These are phyloP conservation scores for Hypoxylon sp. DNA, from an alignment of 2,329 filamentous ascomycete species.

Conservation along the genomic window DNA sequence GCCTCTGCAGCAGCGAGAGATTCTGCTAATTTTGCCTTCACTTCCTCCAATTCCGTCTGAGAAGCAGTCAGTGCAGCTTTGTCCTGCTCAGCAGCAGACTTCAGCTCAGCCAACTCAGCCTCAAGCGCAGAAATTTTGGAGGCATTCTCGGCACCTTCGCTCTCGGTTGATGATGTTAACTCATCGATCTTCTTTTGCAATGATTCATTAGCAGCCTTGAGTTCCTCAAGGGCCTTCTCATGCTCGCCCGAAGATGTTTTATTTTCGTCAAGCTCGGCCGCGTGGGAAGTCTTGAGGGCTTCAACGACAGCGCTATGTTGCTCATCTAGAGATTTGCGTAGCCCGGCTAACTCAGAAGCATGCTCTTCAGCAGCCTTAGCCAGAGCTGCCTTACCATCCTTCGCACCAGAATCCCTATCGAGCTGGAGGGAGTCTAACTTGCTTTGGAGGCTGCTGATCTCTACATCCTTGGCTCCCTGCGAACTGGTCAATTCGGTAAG, in stretches of 20 bases:
- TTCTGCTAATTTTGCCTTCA: conserved; percentile 49
- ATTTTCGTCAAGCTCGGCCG: conserved; percentile 58
- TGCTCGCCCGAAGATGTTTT: conserved; percentile 56
- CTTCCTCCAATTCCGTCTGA: conserved; percentile 51
- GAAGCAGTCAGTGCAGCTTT: conserved; percentile 58
- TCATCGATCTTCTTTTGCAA: conserved; percentile 66
- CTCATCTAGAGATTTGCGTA: conserved; percentile 59
- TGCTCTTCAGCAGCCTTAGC: conserved; percentile 57
- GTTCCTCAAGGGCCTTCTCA: conserved; percentile 58
- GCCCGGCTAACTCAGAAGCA: conserved; percentile 56
- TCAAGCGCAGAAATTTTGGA: conserved; percentile 61
- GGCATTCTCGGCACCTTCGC: conserved; percentile 55
- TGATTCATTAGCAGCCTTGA: conserved; percentile 60
- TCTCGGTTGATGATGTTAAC: conserved; percentile 57
- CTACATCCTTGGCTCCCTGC: conserved; percentile 58
- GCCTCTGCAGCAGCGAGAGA: conserved; percentile 41
- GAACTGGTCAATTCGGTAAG: conserved; percentile 57
- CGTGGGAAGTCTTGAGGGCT: conserved; percentile 62
- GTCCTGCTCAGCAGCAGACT: conserved; percentile 57
- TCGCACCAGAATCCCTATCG: conserved; percentile 51
- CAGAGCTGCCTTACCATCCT: conserved; percentile 50
- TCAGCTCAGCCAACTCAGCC: conserved; percentile 60
- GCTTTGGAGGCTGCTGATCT: conserved; percentile 59
- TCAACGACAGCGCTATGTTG: conserved; percentile 61
- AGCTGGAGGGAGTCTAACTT: conserved; percentile 58